Evolutionary conservation across 257 asterid species (phyloP).

Genomic region (Mitragyna speciosa): DNA sequence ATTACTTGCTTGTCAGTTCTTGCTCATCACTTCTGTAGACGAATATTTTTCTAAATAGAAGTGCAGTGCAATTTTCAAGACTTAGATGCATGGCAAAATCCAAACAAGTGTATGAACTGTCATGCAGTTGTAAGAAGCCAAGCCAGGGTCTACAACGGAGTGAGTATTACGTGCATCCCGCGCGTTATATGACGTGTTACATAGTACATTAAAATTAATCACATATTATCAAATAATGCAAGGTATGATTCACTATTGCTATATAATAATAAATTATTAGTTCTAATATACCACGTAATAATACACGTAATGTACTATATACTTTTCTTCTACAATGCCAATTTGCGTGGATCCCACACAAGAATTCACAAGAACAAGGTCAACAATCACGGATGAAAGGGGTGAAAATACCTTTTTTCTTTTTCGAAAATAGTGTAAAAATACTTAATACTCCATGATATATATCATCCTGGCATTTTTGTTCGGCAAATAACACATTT

Average conservation of each 20-base stretch:
- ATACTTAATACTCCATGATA: not conserved
- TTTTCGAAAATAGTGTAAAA: no score
- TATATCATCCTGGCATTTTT: not conserved
- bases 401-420: no score
- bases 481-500: constrained; percentile 10
- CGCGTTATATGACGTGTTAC: no score
- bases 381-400: not conserved
- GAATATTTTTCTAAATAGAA: not conserved
- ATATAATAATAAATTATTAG: no score
- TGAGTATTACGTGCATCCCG: no score
- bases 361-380: constrained; percentile 1
- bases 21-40: not conserved
- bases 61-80: not conserved
- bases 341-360: constrained; percentile 1
- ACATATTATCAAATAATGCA: no score
- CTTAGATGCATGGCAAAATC: not conserved
- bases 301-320: no score
- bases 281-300: no score
- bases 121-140: not conserved
- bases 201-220: no score
- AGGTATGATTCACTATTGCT: no score
- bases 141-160: no score
- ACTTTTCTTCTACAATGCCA: not conserved
- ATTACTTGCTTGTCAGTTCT: no score
- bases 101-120: not conserved